These are phyloP conservation scores for Nigrospora oryzae DNA, from an alignment of 2,329 filamentous ascomycete genomes.

Conservation along the genomic window DNA sequence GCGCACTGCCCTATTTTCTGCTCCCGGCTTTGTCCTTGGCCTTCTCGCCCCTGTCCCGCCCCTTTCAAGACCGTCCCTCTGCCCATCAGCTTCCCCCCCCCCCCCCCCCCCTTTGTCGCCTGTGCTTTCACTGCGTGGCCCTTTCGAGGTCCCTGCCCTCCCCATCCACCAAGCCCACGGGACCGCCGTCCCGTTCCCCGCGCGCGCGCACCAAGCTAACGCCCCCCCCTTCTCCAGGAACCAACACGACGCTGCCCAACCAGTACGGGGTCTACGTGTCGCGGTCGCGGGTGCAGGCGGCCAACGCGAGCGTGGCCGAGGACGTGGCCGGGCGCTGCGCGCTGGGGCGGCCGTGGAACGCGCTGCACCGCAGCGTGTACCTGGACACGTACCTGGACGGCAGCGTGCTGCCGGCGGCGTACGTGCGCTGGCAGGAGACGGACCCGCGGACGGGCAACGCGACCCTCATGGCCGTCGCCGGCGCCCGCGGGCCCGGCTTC, in stretches of 20 bases:
- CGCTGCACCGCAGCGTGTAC: slow-evolving; percentile 47
- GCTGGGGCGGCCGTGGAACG: slow-evolving; percentile 56
- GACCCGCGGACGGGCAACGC: slow-evolving; percentile 28
- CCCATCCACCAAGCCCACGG: too few species aligned
- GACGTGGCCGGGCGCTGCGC: slow-evolving; percentile 40
- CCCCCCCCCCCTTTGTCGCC: too few species aligned
- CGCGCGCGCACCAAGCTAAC: too few species aligned
- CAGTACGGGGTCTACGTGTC: slow-evolving; percentile 61
- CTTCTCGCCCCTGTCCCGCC: too few species aligned
- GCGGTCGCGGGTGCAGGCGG: slow-evolving; percentile 41
- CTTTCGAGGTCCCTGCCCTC: too few species aligned
- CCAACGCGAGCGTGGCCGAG: slow-evolving; percentile 37
- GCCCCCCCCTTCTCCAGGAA: slow-evolving; percentile 9
- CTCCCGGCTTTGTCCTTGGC: too few species aligned
- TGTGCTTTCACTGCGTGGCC: too few species aligned
- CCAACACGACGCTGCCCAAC: slow-evolving; percentile 57
- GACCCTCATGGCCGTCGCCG: slow-evolving; percentile 50
- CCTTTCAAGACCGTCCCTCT: too few species aligned
- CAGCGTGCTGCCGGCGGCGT: slow-evolving; percentile 43
- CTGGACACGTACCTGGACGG: slow-evolving; percentile 45
- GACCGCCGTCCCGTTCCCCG: too few species aligned
- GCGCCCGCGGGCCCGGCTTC: slow-evolving; percentile 42
- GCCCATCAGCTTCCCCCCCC: too few species aligned
- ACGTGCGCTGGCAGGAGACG: slow-evolving; percentile 39
- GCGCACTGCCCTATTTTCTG: too few species aligned